Evolutionary conservation across 352 stramenopile species (phyloP), one percentile per base, ranked within the genome.

Genomic region (Globisporangium orthogonon): DNA sequence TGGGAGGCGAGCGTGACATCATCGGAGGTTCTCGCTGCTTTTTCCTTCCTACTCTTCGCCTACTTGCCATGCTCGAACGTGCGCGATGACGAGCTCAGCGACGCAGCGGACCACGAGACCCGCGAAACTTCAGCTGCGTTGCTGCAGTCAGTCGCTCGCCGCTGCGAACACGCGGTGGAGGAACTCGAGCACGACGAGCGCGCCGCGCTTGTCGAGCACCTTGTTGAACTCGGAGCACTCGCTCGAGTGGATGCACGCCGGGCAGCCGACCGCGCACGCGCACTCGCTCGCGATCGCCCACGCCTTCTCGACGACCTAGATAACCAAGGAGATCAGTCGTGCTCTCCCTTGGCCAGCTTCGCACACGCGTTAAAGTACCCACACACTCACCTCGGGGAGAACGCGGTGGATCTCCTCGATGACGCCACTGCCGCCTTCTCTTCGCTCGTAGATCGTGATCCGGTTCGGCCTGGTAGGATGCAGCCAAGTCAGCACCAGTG

Each of bases 171-270:
- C 48, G 3, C 23, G 9, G 31, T 72, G 54, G 1, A 95, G 37
- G 44, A 70, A 89, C 0, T 78, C 67, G 1, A 97, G 71, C 9
- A 97, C 74, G 10, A 88, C 48, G 7, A 87, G 65, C 18, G 83
- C 82, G 7, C 82, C 87, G 7, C 65, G 71, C 63, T 97, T 97
- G 65, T 96, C 78, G 33, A 97, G 61, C n/a, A 94, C 82, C 18
- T 69, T 63, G 67, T 98, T 98, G 72, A 89, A 96, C 63, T 95
- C 90, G 28, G 76, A 86, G 64, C 92, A 98, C 56, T 73, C 65
- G 29, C 75, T 52, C 28, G 85, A 87, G 49, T 96, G 88, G 53
- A 97, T 85, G 67, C 92, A 98, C 7, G 68, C 75, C 14, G 91
- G 88, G 58, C 92, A 98, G 10, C 92, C 91, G 46, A 75, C 63